Base-by-base conservation (phyloP, 805 yeast genomes). In the Metschnikowia peoriensis region DNA sequence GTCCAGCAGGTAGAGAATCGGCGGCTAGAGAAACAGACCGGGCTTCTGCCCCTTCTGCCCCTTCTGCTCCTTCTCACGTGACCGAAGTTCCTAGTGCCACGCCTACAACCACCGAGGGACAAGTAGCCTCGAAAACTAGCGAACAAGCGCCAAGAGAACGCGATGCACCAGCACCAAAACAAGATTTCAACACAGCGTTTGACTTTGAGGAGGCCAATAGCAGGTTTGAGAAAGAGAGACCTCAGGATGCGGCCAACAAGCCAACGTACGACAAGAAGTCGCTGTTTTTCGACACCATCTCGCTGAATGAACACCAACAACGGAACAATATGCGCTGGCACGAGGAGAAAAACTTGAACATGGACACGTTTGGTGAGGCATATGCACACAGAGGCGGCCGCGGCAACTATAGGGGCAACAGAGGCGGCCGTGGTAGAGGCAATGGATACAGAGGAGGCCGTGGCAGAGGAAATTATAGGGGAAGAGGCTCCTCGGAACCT, bases 231-330 rank as follows among this genome's bases (percentile, higher is more conserved):
- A 56, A 47, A 44, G 52, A 48, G 35, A 29, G 46, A 6, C 69
- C 67, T 53, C 75, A 69, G 37, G 75, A 68, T 22, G 61, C 64
- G 27, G 46, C 49, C 28, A 71, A 67, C 28, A 59, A 53, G 38
- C 50, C 64, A 9, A 64, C 62, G 29, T 94, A 94, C 73, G 81
- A 91, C 72, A 90, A 85, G 68, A 80, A 81, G 63, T 82, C 90
- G 12, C 91, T 97, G 1, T 93, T 94, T 69, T 93, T 93, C 64
- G 98, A 94, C 70, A 82, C 81, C 55, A 82, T 93, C 52, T 81
- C 90, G 10, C 84, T 90, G 4, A 76, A 84, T 38, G 73, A 66
- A 44, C 80, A 78, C 49, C 22, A 17, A 28, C 27, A 78, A 78
- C 46, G 64, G 70, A 22, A 22, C 28, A 44, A 64, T 37, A 74